A percentile compares a stretch with the other conserved stretches of the same genome.
Conservation (phyloP, 1,284 basidiomycete genomes). For the Hortiboletus rubellus region DNA sequence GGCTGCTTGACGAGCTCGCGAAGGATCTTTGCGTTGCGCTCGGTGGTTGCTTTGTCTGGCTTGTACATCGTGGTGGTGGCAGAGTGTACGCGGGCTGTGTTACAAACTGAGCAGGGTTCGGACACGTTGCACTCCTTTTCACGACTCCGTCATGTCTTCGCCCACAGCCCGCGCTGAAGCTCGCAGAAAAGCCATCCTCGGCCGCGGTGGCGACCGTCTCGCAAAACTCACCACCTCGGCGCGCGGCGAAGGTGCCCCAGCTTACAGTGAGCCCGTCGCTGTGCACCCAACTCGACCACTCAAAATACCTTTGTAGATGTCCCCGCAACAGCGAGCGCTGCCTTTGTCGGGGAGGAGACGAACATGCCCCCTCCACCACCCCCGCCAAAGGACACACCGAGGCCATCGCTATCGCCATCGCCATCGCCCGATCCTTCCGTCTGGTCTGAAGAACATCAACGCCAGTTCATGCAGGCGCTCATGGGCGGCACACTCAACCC, state of each 20-base stretch:
- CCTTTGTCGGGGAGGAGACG: slow-evolving; percentile 64
- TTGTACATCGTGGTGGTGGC: slow-evolving; percentile 50
- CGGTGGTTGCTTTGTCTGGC: slow-evolving; percentile 84
- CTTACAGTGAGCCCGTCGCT: slow-evolving; percentile 48
- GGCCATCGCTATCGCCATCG: too few relatives aligned
- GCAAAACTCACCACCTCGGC: slow-evolving; percentile 74
- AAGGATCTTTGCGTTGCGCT: slow-evolving; percentile 72
- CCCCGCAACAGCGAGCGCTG: slow-evolving; percentile 43
- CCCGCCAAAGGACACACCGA: slow-evolving; percentile 37
- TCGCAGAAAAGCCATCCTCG: slow-evolving; percentile 69
- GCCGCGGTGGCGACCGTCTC: slow-evolving; percentile 66
- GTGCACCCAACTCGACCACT: too few relatives aligned
- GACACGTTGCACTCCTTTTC: background rate
- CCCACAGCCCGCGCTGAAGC: slow-evolving; percentile 69
- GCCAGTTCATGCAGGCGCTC: slow-evolving; percentile 62
- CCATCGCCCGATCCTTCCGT: slow-evolving; percentile 50
- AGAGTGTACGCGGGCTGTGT: too few relatives aligned
- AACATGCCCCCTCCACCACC: slow-evolving; percentile 46
- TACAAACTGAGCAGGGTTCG: too few relatives aligned
- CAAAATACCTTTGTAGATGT: too few relatives aligned
- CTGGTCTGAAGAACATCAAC: slow-evolving; percentile 66
- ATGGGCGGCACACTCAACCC: slow-evolving; percentile 37
- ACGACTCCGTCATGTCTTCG: slow-evolving; percentile 28
- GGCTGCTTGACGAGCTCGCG: slow-evolving; percentile 84
- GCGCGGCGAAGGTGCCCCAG: slow-evolving; percentile 65